Evolutionary conservation across 345 rosid species (phyloP).

Genomic region (Trapa incisa): DNA sequence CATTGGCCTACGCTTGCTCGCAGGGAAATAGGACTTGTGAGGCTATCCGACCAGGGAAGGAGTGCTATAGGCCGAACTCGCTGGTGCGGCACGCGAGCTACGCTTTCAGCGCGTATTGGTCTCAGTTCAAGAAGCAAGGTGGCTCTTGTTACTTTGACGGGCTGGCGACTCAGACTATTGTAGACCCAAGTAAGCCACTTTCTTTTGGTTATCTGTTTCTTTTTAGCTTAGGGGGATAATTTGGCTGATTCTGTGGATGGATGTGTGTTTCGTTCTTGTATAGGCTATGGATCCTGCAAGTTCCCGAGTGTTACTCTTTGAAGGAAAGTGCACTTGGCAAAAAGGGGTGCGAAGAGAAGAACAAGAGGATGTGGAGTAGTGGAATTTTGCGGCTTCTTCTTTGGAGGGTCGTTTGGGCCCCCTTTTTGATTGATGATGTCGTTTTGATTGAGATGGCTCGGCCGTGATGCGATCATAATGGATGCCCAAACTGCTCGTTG

Average conservation of each 20-base stretch:
- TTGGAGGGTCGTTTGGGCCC: not conserved
- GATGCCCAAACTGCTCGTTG: no score
- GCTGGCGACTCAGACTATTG: constrained; percentile 51
- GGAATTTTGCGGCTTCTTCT: not conserved
- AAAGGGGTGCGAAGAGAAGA: not conserved
- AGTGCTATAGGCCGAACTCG: constrained; percentile 46
- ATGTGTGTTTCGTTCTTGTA: constrained; percentile 3
- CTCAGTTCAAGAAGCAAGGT: constrained; percentile 45
- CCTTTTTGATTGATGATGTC: not conserved
- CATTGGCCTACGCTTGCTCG: constrained; percentile 70
- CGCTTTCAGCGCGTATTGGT: constrained; percentile 85
- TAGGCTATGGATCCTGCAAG: constrained; percentile 66
- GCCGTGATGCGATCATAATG: no score
- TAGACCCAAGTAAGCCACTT: constrained; percentile 65
- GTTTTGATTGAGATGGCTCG: no score
- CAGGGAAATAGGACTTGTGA: constrained; percentile 90
- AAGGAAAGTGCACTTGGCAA: constrained; percentile 6
- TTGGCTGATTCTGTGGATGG: no score
- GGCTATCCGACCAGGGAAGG: constrained; percentile 40
- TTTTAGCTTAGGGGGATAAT: no score
- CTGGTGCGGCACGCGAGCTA: constrained; percentile 54
- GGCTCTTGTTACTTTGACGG: constrained; percentile 70
- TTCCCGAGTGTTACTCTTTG: constrained; percentile 63
- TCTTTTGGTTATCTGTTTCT: no score
- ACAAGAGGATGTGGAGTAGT: not conserved